Evolutionary conservation across 148 eudicot species (phyloP).

Genomic region (Amaranthus palmeri): DNA sequence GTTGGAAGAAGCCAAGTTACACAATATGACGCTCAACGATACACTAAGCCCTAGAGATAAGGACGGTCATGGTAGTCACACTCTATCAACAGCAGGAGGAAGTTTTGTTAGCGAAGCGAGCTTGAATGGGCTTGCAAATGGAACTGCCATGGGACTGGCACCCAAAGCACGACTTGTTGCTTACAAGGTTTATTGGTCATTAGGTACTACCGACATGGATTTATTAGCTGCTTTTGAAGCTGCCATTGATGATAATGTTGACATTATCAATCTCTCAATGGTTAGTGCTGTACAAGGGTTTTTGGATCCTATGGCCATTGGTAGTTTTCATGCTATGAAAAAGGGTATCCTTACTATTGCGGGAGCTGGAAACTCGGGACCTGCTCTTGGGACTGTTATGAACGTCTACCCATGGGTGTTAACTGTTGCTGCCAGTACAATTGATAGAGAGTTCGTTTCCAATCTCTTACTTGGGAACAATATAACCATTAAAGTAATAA

Average conservation of each 20-base stretch:
- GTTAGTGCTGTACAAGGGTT: background rate
- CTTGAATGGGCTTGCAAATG: background rate
- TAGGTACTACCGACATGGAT: background rate
- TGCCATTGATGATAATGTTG: slow-evolving; percentile 15
- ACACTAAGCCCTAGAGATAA: background rate
- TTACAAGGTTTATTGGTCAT: slow-evolving; percentile 25
- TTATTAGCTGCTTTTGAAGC: slow-evolving; percentile 18
- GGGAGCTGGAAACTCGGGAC: slow-evolving; percentile 14
- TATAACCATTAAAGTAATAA: background rate
- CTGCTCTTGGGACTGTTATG: background rate
- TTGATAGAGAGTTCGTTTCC: slow-evolving; percentile 11
- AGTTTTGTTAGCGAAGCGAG: background rate
- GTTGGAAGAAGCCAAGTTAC: background rate
- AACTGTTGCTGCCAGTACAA: slow-evolving; percentile 21
- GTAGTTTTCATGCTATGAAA: slow-evolving; percentile 17
- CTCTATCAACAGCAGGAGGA: slow-evolving; percentile 9
- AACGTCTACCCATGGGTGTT: slow-evolving; percentile 22
- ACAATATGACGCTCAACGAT: background rate
- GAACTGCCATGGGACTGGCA: slow-evolving; percentile 15
- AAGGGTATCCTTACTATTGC: slow-evolving; percentile 12
- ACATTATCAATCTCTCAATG: slow-evolving; percentile 11
- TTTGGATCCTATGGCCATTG: slow-evolving; percentile 2
- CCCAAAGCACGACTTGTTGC: slow-evolving; percentile 21
- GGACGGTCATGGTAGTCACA: slow-evolving; percentile 3
- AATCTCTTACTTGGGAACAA: slow-evolving; percentile 10